Percentiles rank a stretch among this genome's conserved stretches.
These are phyloP conservation scores for Pythium dissotocum DNA, from an alignment of 352 stramenopile genomes.

Conservation along the genomic window DNA sequence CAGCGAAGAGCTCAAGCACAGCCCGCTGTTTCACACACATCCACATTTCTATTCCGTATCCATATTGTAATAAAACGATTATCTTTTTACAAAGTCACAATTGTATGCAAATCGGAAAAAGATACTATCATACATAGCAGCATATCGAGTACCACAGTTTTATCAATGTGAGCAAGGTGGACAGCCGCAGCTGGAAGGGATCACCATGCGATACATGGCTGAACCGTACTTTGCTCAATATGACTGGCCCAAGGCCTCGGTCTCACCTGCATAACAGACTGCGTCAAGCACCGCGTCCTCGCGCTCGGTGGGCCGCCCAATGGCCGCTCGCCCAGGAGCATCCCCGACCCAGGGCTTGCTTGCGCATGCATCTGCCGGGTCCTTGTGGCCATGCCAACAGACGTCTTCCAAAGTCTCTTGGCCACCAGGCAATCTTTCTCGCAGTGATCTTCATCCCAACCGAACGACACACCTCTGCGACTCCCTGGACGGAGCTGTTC, in stretches of 20 bases:
- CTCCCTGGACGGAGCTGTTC: not conserved
- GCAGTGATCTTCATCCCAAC: slow-evolving; percentile 1
- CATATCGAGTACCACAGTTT: not conserved
- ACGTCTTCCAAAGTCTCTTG: not conserved
- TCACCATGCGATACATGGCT: not conserved
- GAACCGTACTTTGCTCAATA: not conserved
- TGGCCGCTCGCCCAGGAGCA: not conserved
- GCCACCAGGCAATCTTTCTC: slow-evolving; percentile 14
- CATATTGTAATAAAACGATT: no score
- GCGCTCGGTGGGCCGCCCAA: not conserved
- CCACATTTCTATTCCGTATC: no score
- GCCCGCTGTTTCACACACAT: not conserved
- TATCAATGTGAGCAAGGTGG: not conserved
- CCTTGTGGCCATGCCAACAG: not conserved
- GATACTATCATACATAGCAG: not conserved
- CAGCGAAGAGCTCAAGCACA: not conserved
- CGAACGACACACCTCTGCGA: not conserved
- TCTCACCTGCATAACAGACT: not conserved
- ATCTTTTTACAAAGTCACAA: not conserved
- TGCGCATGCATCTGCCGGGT: not conserved
- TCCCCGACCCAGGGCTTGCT: not conserved
- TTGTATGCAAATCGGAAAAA: not conserved
- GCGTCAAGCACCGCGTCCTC: slow-evolving; percentile 1
- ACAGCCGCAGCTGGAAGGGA: not conserved
- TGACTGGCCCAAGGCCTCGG: not conserved